Conservation (phyloP, 2,329 filamentous ascomycete species). For the Pseudocercospora crystallina region DNA sequence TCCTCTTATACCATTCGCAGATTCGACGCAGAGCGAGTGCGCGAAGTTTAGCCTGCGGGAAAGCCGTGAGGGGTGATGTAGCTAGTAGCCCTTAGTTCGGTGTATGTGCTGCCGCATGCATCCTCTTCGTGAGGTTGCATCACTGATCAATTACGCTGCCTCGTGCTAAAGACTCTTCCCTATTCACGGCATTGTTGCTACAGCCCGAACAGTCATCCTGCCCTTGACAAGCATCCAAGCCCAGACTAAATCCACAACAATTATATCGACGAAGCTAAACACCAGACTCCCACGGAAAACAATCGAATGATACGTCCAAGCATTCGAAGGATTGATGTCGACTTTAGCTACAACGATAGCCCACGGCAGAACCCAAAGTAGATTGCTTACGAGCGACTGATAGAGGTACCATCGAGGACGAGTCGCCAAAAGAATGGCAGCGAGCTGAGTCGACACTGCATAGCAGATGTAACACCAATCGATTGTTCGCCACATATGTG, state of each 20-base stretch:
- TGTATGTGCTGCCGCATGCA: too few species aligned
- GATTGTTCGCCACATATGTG: constrained; percentile 62
- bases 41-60: too few species aligned
- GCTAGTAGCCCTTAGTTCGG: too few species aligned
- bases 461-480: constrained; percentile 69
- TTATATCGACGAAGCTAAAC: constrained; percentile 61
- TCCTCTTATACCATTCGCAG: too few species aligned
- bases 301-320: constrained; percentile 66
- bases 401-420: constrained; percentile 66
- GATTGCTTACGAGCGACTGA: constrained; percentile 65
- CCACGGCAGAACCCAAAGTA: constrained; percentile 70
- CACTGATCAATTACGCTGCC: too few species aligned
- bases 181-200: too few species aligned
- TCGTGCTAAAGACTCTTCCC: too few species aligned
- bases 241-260: constrained; percentile 54
- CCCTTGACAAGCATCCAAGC: constrained; percentile 51
- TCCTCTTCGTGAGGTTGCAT: too few species aligned
- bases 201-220: constrained; percentile 31
- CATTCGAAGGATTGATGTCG: constrained; percentile 52
- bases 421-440: constrained; percentile 64
- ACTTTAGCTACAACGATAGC: constrained; percentile 60
- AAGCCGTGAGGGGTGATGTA: too few species aligned
- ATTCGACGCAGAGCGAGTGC: too few species aligned
- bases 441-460: constrained; percentile 64
- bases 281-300: constrained; percentile 69